Percentiles rank a stretch among this genome's conserved stretches.
These are phyloP conservation scores for Tetradesmus obliquus DNA, from an alignment of 139 green algal species.

Conservation along the genomic window DNA sequence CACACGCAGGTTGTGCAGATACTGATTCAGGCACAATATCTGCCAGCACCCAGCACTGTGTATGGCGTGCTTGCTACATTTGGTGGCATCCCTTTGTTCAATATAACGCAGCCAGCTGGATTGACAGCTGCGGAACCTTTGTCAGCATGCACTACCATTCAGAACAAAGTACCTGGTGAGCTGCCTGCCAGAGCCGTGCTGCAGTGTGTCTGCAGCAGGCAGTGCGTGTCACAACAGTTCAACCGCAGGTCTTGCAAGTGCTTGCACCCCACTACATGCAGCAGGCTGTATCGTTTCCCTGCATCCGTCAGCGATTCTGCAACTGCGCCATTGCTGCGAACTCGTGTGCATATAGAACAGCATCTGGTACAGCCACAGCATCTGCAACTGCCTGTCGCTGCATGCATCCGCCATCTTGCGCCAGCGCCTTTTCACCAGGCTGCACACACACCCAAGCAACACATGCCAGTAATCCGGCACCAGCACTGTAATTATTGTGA, in stretches of 20 bases:
- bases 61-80: constrained; percentile 47
- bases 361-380: background rate
- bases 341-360: background rate
- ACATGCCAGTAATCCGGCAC: too few species aligned
- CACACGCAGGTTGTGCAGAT: background rate
- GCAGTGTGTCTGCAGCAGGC: background rate
- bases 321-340: background rate
- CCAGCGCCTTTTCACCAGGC: too few species aligned
- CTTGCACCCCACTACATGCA: background rate
- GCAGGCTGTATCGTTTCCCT: background rate
- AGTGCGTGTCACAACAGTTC: background rate
- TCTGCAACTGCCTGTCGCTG: too few species aligned
- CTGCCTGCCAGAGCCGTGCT: background rate
- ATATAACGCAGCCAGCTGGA: background rate
- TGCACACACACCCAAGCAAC: too few species aligned
- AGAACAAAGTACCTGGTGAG: constrained; percentile 5
- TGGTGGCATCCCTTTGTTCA: constrained; percentile 39
- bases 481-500: background rate
- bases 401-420: too few species aligned
- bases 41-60: constrained; percentile 22
- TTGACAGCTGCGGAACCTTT: constrained; percentile 23
- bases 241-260: background rate
- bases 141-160: background rate
- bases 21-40: background rate
- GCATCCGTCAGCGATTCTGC: background rate